Evolutionary conservation across 1,139 yeast species (phyloP), one percentile per base, ranked within the genome.

Genomic region (Petasospora fabianii): DNA sequence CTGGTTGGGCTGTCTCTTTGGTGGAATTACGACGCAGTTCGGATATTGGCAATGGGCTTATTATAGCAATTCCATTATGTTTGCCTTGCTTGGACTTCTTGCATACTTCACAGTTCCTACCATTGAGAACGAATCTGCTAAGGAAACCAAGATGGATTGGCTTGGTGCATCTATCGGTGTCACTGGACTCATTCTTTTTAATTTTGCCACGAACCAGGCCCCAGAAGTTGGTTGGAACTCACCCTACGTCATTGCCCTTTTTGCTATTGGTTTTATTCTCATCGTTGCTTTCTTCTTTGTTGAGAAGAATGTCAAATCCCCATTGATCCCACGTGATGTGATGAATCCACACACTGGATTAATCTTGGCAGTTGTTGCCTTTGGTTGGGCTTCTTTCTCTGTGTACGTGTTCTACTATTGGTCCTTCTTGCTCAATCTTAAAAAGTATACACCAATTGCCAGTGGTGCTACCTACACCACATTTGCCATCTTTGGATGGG

Each of bases 341-440:
- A 66, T 72, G 64, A 55, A 56, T 35, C 43, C 49, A 16, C 55
- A 53, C n/a, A 46, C 54, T 14, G 37, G 55, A 5, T 46, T 77
- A 71, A 34, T 63, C 60, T 42, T 63, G 19, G 35, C 46, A 2
- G 51, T 59, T 5, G 44, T 62, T 55, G 51, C 54, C 38, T 59
- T 74, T 27, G 81, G 81, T 1, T 76, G 82, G 82, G 77, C 78
- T 0, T 70, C 78, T 10, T 76, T 75, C 54, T 80, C 80, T 3
- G 62, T 74, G 6, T 75, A 78, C 74, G 70, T 60, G 2, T 62
- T 51, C 36, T 63, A 62, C 36, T 59, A 57, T 31, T 62, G 61
- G 49, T 45, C 56, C 54, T 64, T 73, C 22, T 51, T 69, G 16
- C 49, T 75, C 21, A 71, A 73, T 44, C 54, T 75, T 26, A 64